Evolutionary conservation across 1,284 basidiomycete species (phyloP).

Genomic region (Melampsora americana): DNA sequence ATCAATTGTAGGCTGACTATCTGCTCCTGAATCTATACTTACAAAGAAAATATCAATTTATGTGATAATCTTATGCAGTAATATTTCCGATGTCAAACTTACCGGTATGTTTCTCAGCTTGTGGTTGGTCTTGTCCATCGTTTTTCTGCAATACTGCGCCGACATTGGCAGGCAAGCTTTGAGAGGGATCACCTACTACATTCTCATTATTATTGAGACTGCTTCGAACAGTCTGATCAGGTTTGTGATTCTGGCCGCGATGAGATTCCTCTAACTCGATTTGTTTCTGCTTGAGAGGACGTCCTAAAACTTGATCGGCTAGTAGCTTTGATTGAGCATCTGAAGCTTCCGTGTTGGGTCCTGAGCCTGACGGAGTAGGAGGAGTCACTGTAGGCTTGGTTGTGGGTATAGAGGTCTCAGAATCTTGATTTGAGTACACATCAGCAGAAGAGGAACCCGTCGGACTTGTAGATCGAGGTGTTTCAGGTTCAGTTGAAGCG

Average conservation of each 20-base stretch:
- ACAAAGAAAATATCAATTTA: no score
- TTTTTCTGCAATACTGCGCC: no score
- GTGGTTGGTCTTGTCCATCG: no score
- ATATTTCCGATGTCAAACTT: no score
- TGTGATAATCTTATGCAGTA: no score
- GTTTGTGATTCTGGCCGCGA: conserved; percentile 2
- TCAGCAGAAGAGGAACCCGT: conserved; percentile 31
- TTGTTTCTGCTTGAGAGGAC: conserved; percentile 41
- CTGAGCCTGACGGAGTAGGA: neutral
- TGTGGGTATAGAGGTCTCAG: neutral
- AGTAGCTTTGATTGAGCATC: conserved; percentile 24
- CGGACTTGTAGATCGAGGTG: conserved; percentile 45
- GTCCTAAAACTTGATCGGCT: conserved; percentile 29
- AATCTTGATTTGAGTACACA: conserved; percentile 19
- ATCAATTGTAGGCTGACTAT: no score
- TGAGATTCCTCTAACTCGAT: conserved; percentile 23
- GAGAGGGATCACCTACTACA: no score
- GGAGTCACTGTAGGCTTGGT: neutral
- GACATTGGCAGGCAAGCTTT: no score
- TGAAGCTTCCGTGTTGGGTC: neutral
- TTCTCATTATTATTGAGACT: no score
- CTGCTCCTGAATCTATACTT: no score
- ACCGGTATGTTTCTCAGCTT: no score
- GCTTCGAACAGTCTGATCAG: no score
- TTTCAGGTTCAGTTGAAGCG: conserved; percentile 51